Percentiles rank a stretch among this genome's conserved stretches.
phyloP scores from a whole-genome alignment of 108 stramenopile genomes.

The Cylindrotheca fusiformis region DNA sequence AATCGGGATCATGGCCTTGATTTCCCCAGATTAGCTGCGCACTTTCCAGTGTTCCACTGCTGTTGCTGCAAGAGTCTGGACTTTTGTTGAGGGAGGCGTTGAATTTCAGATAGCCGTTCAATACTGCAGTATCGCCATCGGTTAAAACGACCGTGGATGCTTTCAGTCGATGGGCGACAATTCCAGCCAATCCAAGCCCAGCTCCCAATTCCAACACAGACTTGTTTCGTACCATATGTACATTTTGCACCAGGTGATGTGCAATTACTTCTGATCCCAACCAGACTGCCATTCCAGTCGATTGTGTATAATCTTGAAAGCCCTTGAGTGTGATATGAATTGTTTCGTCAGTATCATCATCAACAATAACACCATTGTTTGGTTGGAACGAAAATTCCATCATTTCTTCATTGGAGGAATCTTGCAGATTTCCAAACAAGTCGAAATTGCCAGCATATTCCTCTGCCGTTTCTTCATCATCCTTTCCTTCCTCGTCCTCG shows the following conservation, averaged over 20 bases:
- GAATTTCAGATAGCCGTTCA: slow-evolving; percentile 36
- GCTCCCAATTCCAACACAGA: slow-evolving; percentile 52
- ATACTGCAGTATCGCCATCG: slow-evolving; percentile 50
- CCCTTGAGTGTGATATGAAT: neutral
- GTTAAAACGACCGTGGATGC: slow-evolving; percentile 38
- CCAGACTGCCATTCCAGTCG: slow-evolving; percentile 57
- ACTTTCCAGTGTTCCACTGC: slow-evolving; percentile 30
- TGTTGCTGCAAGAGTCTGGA: neutral
- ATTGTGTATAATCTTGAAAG: slow-evolving; percentile 16
- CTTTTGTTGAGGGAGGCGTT: slow-evolving; percentile 9
- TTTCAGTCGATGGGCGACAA: slow-evolving; percentile 41
- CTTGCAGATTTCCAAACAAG: neutral
- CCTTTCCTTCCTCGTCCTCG: slow-evolving; percentile 13
- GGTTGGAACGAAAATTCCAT: slow-evolving; percentile 3
- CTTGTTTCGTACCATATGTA: slow-evolving; percentile 23
- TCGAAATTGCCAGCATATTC: slow-evolving; percentile 1
- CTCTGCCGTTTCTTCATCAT: slow-evolving; percentile 16
- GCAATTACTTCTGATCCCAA: slow-evolving; percentile 35
- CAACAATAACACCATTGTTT: neutral
- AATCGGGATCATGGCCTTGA: neutral
- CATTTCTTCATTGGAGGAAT: slow-evolving; percentile 21
- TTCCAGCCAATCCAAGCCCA: slow-evolving; percentile 51
- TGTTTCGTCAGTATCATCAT: neutral
- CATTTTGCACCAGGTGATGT: slow-evolving; percentile 30
- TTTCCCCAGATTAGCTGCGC: slow-evolving; percentile 74